Conservation (phyloP, 495 filamentous ascomycete genomes). For the Usnea hakonensis region DNA sequence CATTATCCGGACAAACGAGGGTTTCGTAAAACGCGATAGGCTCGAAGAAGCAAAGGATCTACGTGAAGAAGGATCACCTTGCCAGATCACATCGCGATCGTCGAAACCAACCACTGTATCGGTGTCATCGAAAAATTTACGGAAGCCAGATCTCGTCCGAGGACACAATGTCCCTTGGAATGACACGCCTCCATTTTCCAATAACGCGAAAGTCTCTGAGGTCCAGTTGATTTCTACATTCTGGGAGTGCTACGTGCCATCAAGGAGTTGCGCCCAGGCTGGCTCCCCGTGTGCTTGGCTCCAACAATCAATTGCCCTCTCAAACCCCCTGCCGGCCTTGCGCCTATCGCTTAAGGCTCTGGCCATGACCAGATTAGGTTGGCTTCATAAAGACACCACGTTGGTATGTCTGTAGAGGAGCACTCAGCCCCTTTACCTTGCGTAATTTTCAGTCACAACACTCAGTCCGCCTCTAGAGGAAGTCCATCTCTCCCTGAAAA, state of each 20-base stretch:
- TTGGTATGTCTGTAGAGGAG: too few relatives aligned
- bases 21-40: neutral
- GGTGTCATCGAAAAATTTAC: neutral
- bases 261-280: neutral
- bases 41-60: neutral
- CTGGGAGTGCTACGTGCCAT: neutral
- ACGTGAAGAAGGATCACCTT: neutral
- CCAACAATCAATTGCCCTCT: neutral
- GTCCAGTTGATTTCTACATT: neutral
- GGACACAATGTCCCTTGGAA: neutral
- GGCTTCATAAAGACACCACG: neutral
- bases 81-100: neutral
- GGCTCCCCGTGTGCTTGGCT: neutral
- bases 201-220: neutral
- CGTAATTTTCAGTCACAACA: too few relatives aligned
- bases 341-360: neutral
- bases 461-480: too few relatives aligned
- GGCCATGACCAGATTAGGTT: neutral
- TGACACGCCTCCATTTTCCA: neutral
- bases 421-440: too few relatives aligned
- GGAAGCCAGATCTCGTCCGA: neutral
- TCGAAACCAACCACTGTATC: neutral
- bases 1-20: neutral
- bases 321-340: neutral
- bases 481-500: too few relatives aligned